Evolutionary conservation across 768 basidiomycete genomes (phyloP), one percentile per base, ranked within the genome.

Genomic region (Glaciozyma martinii): DNA sequence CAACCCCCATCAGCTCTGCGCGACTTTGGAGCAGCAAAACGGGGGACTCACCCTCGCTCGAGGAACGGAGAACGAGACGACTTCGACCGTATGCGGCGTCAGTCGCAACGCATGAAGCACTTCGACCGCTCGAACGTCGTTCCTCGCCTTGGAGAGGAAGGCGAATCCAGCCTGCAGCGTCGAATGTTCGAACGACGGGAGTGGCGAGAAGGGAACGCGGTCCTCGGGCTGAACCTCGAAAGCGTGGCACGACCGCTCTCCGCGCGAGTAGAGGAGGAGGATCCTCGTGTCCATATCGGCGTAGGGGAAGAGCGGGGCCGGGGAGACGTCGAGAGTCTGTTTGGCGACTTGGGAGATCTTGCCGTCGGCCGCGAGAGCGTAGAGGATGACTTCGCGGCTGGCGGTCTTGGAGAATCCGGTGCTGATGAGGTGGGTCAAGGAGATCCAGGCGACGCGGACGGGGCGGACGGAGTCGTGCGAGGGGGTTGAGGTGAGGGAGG

Each of bases 261-360:
- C 78, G 63, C 77, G 75, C 8, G 76, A 72, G 75, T 77, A 78
- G 18, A 75, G 56, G 58, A 75, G 75, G 21, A 77, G 68, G 32
- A 79, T 75, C 5, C 60, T 52, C 1, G 77, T 79, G 63, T 79
- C 78, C 32, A 74, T 61, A 61, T 79, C 78, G 63, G 73, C 75
- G 47, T 66, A 64, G 6, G 77, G 77, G 67, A 76, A 76, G 9
- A 79, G 72, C 3, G 76, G 74, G 0, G 76, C 74, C 0, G 77
- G 77, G 3, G 77, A 77, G 29, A 77, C 73, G 59, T 79, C 77
- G 49, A 79, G 73, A 9, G 66, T 66, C 4, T 71, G 53, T 32
- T 70, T 68, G 16, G 63, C 64, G 7, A 74, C 30, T 13, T 64
- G 67, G 33, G 66, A 50, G 46, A 76, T 16, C 16, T 56, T 62